phyloP scores from a whole-genome alignment of 805 yeast species.

The Komagataella kurtzmanii region DNA sequence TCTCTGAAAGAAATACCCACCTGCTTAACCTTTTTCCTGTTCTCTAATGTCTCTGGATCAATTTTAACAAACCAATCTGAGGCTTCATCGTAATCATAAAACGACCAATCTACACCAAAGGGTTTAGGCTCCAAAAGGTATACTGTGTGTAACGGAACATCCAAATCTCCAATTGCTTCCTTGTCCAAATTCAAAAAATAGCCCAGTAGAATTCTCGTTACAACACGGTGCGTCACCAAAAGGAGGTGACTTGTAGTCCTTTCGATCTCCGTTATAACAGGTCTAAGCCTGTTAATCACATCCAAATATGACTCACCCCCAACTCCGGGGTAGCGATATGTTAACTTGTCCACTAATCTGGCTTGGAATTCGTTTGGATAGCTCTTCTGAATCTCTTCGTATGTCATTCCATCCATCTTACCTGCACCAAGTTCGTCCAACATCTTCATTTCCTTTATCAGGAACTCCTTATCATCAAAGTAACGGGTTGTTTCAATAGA shows the following conservation, averaged over 20 bases:
- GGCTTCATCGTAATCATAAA: slow-evolving; percentile 75
- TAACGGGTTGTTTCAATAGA: slow-evolving; percentile 65
- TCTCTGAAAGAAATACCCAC: slow-evolving; percentile 60
- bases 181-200: slow-evolving; percentile 76
- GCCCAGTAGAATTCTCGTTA: slow-evolving; percentile 74
- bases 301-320: slow-evolving; percentile 95
- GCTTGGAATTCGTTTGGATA: slow-evolving; percentile 72
- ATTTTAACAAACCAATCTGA: slow-evolving; percentile 69
- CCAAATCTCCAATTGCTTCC: slow-evolving; percentile 76
- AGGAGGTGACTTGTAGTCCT: slow-evolving; percentile 80
- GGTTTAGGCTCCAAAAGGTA: slow-evolving; percentile 89
- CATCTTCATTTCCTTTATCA: slow-evolving; percentile 83
- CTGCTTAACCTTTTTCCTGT: slow-evolving; percentile 48
- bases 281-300: slow-evolving; percentile 80
- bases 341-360: slow-evolving; percentile 62
- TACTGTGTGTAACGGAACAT: slow-evolving; percentile 85
- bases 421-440: slow-evolving; percentile 92
- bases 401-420: slow-evolving; percentile 83
- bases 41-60: slow-evolving; percentile 26
- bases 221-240: slow-evolving; percentile 82
- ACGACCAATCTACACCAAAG: slow-evolving; percentile 87
- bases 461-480: slow-evolving; percentile 64
- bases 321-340: slow-evolving; percentile 90
- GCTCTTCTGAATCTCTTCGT: slow-evolving; percentile 62
- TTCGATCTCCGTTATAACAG: slow-evolving; percentile 86